Percentiles rank a stretch among this genome's conserved stretches.
phyloP scores from a whole-genome alignment of 345 rosid genomes.

The Cochlearia excelsa region DNA sequence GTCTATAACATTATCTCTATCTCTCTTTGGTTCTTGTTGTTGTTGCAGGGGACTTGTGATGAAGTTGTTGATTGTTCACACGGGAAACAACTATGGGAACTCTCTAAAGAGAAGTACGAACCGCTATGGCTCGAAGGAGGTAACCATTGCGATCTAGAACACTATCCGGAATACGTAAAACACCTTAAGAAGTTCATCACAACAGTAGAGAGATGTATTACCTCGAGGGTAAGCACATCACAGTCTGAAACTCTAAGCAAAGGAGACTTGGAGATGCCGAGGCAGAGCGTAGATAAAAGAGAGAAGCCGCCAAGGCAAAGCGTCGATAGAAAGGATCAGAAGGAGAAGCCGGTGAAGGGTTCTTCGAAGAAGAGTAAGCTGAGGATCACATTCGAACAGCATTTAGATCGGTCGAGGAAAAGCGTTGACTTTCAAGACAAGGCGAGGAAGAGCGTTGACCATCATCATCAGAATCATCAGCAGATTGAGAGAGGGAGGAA shows the following conservation, averaged over 20 bases:
- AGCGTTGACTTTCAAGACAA: constrained; percentile 92
- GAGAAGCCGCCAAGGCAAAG: constrained; percentile 89
- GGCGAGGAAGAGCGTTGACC: constrained; percentile 72
- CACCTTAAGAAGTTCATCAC: constrained; percentile 89
- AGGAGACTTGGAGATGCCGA: constrained; percentile 57
- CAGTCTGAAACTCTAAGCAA: constrained; percentile 61
- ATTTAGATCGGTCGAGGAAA: constrained; percentile 76
- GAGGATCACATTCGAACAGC: constrained; percentile 56
- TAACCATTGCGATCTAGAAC: constrained; percentile 86
- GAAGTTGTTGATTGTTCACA: constrained; percentile 96
- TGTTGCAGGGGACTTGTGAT: constrained; percentile 82
- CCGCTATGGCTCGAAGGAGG: constrained; percentile 97
- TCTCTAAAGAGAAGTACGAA: constrained; percentile 84
- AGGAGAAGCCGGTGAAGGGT: constrained; percentile 43
- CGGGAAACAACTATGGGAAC: constrained; percentile 93
- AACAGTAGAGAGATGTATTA: constrained; percentile 80
- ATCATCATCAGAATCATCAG: constrained; percentile 28
- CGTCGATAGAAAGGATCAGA: constrained; percentile 54
- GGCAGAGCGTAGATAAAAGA: constrained; percentile 82
- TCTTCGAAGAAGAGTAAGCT: constrained; percentile 46
- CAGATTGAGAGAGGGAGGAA: constrained; percentile 81
- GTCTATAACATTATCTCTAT: constrained; percentile 1
- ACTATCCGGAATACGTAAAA: constrained; percentile 74
- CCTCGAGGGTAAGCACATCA: constrained; percentile 50
- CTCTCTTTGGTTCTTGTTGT: constrained; percentile 7